Percentiles rank a stretch among this genome's conserved stretches.
Evolutionary conservation across 805 yeast genomes (phyloP).

Genomic region (Komagataella ulmi): DNA sequence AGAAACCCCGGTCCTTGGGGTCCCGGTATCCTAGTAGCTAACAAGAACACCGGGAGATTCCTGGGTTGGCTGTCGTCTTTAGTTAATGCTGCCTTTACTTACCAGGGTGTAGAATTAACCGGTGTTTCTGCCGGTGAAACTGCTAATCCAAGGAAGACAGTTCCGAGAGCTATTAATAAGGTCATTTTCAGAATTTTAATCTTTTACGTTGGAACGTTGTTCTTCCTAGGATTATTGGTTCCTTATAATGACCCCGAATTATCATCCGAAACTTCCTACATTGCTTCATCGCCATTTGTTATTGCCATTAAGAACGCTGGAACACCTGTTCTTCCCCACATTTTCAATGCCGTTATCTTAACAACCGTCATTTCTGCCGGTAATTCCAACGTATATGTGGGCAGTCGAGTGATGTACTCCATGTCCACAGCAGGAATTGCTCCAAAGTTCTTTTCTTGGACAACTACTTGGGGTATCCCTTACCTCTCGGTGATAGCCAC

Average conservation of each 20-base stretch:
- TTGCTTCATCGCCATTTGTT: conserved; percentile 56
- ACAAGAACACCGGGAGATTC: conserved; percentile 41
- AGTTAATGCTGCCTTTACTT: conserved; percentile 67
- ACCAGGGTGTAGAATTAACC: conserved; percentile 67
- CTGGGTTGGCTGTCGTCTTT: conserved; percentile 60
- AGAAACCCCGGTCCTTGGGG: conserved; percentile 71
- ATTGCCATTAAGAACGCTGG: conserved; percentile 61
- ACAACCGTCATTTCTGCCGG: conserved; percentile 66
- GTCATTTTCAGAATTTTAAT: conserved; percentile 52
- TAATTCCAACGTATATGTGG: conserved; percentile 61
- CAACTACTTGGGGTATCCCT: conserved; percentile 52
- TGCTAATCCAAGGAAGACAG: conserved; percentile 52
- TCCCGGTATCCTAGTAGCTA: conserved; percentile 38
- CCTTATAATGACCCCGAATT: conserved; percentile 54
- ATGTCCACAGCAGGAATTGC: conserved; percentile 48
- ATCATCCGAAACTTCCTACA: conserved; percentile 19
- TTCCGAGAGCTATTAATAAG: conserved; percentile 60
- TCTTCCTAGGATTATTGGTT: conserved; percentile 58
- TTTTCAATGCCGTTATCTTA: conserved; percentile 61
- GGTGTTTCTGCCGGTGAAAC: conserved; percentile 72
- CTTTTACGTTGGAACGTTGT: conserved; percentile 51
- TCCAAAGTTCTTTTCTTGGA: conserved; percentile 33
- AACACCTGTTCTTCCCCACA: conserved; percentile 50
- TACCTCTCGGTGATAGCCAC: conserved; percentile 41
- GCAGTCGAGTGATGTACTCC: conserved; percentile 57